Evolutionary conservation across 441 rosid species (phyloP).

Genomic region (Metrosideros polymorpha): DNA sequence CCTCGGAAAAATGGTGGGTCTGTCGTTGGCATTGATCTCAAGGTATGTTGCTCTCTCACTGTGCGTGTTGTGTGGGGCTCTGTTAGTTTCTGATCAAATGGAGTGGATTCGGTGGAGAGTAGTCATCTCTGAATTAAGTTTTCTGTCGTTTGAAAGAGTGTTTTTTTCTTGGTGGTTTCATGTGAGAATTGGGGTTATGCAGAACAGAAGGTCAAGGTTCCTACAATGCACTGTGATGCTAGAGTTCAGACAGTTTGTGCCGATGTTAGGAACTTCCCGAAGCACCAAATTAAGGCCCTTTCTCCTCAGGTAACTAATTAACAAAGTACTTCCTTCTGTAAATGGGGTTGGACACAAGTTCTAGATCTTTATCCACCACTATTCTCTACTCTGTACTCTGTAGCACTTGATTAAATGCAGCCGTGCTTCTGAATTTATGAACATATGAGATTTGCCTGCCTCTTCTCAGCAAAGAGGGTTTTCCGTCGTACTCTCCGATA

Average conservation of each 20-base stretch:
- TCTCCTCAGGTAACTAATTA: conserved; percentile 54
- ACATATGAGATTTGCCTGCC: neutral
- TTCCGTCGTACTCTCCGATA: conserved; percentile 74
- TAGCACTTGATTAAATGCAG: neutral
- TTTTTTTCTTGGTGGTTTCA: neutral
- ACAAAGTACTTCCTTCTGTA: neutral
- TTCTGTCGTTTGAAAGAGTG: neutral
- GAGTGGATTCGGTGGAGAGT: neutral
- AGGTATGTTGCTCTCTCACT: conserved; percentile 31
- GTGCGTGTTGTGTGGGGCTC: neutral
- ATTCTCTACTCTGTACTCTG: neutral
- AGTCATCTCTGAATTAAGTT: neutral
- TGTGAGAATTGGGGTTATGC: conserved; percentile 7
- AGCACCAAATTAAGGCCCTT: conserved; percentile 43
- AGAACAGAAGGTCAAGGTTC: conserved; percentile 96
- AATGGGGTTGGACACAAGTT: neutral
- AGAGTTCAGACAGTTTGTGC: conserved; percentile 78
- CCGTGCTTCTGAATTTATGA: neutral
- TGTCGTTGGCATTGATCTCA: conserved; percentile 84
- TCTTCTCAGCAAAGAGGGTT: conserved; percentile 62
- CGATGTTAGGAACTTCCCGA: conserved; percentile 60
- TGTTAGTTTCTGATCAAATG: neutral
- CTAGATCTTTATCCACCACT: neutral
- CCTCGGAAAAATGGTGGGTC: conserved; percentile 65
- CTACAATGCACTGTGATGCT: conserved; percentile 63